These are phyloP conservation scores for Odontarrhena argentea DNA, from an alignment of 345 rosid genomes.

Conservation along the genomic window DNA sequence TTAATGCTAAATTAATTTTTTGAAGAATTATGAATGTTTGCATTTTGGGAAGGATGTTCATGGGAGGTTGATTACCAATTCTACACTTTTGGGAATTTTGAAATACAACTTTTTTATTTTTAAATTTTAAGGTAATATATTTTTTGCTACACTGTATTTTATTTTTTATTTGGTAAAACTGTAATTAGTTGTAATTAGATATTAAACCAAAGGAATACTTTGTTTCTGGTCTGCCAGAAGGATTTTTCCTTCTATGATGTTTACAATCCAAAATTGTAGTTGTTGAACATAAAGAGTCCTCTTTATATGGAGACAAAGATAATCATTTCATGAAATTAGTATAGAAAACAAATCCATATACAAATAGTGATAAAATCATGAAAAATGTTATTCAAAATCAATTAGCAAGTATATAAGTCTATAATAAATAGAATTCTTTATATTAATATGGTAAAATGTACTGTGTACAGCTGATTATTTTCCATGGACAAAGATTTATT, in stretches of 20 bases:
- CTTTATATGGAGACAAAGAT: not conserved
- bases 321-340: not conserved
- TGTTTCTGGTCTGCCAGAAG: slow-evolving; percentile 18
- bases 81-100: slow-evolving; percentile 10
- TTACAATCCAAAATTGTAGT: not conserved
- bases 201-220: not conserved
- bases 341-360: slow-evolving; percentile 22
- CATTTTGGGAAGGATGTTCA: slow-evolving; percentile 13
- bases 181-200: not conserved
- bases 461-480: slow-evolving; percentile 6
- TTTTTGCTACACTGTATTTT: slow-evolving; percentile 6
- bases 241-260: slow-evolving; percentile 1
- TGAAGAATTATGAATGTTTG: not conserved
- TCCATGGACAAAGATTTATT: slow-evolving; percentile 2
- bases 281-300: not conserved
- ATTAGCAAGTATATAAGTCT: not conserved
- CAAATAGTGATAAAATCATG: slow-evolving; percentile 11
- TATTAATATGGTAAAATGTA: not conserved
- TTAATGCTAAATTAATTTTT: not conserved
- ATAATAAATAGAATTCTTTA: not conserved
- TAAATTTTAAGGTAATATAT: not conserved
- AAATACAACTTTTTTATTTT: not conserved
- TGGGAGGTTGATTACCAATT: slow-evolving; percentile 20
- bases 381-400: not conserved
- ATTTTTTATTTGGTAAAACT: not conserved